These are phyloP conservation scores for Apiotrichum brassicae DNA, from an alignment of 1,284 basidiomycete genomes.

Conservation along the genomic window DNA sequence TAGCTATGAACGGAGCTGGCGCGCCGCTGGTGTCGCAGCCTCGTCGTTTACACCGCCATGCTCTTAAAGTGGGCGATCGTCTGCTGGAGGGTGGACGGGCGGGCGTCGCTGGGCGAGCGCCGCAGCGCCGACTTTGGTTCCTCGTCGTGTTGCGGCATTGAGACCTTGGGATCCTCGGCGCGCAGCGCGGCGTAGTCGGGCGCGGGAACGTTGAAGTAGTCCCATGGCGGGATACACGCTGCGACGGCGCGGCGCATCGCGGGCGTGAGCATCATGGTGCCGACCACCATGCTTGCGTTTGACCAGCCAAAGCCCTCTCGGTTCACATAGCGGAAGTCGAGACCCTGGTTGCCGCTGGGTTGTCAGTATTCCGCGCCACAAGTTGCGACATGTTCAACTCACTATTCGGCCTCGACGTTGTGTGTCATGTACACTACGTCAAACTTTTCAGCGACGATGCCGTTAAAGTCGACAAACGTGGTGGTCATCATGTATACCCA, in stretches of 20 bases:
- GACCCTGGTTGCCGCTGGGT: slow-evolving; percentile 77
- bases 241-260: slow-evolving; percentile 93
- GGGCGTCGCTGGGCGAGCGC: background rate
- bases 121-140: too few relatives aligned
- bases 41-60: background rate
- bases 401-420: slow-evolving; percentile 92
- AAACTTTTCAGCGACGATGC: slow-evolving; percentile 97
- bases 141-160: background rate
- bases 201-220: slow-evolving; percentile 42
- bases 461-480: slow-evolving; percentile 80
- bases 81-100: slow-evolving; percentile 1
- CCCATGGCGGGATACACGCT: slow-evolving; percentile 56
- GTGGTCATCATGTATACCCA: slow-evolving; percentile 82
- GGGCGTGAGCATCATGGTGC: slow-evolving; percentile 84
- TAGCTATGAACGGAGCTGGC: too few relatives aligned
- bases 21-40: too few relatives aligned
- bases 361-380: too few relatives aligned
- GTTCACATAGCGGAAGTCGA: slow-evolving; percentile 94
- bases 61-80: background rate
- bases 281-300: slow-evolving; percentile 77
- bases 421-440: slow-evolving; percentile 93
- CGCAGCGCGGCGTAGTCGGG: slow-evolving; percentile 38
- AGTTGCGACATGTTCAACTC: slow-evolving; percentile 10
- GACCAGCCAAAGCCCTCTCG: slow-evolving; percentile 98
- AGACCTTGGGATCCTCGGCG: background rate